Percentiles rank a stretch among this genome's conserved stretches.
These are phyloP conservation scores for Setaria viridis DNA, from an alignment of 202 grass and related monocot genomes.

Conservation along the genomic window DNA sequence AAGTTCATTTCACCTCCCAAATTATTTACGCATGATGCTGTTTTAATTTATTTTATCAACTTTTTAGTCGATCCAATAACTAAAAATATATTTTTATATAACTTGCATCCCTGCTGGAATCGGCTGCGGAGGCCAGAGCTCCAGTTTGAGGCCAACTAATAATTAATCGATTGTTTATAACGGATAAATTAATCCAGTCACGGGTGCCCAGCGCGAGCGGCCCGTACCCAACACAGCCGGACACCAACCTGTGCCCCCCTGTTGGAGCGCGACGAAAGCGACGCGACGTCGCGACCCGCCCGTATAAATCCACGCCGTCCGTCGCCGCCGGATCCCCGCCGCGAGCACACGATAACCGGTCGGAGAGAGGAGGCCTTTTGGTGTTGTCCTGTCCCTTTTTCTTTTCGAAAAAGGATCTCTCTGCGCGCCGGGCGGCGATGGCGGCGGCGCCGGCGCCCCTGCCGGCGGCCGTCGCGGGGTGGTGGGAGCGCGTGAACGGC, in stretches of 20 bases:
- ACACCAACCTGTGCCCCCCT: conserved; percentile 47
- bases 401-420: neutral
- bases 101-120: neutral
- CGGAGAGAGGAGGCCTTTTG: conserved; percentile 14
- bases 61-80: no score
- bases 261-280: conserved; percentile 39
- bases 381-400: neutral
- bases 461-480: conserved; percentile 45
- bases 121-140: neutral
- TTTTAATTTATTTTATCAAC: no score
- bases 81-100: no score
- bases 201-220: neutral
- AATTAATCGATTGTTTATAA: neutral
- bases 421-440: conserved; percentile 24
- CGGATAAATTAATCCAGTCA: neutral
- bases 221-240: conserved; percentile 38
- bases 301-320: conserved; percentile 47
- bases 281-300: conserved; percentile 25
- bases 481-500: conserved; percentile 71
- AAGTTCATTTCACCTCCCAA: no score
- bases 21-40: no score
- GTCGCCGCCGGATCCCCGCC: conserved; percentile 40
- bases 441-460: conserved; percentile 46
- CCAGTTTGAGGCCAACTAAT: conserved; percentile 14
- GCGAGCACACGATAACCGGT: neutral